phyloP scores from a whole-genome alignment of 164 flowering plant species.

The Brasenia schreberi region DNA sequence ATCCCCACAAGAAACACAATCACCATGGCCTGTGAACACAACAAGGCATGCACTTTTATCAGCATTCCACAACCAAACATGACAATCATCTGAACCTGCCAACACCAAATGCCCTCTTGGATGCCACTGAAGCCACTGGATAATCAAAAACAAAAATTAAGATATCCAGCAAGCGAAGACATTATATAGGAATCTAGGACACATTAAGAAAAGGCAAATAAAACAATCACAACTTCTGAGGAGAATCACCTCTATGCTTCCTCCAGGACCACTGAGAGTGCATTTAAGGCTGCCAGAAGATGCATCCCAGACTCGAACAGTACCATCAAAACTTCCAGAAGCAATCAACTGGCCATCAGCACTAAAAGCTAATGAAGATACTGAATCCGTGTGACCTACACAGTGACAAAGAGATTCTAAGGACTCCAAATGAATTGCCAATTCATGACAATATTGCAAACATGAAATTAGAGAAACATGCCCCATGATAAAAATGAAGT shows the following conservation, averaged over 20 bases:
- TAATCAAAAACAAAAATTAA: conserved; percentile 5
- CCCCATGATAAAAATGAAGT: too few relatives aligned
- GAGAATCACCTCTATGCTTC: conserved; percentile 64
- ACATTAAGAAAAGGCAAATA: too few relatives aligned
- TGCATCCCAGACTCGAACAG: conserved; percentile 61
- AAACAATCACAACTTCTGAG: not conserved
- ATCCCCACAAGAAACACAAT: conserved; percentile 80
- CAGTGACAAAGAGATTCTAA: not conserved
- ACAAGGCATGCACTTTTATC: conserved; percentile 47
- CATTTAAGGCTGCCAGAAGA: conserved; percentile 43
- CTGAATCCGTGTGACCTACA: conserved; percentile 75
- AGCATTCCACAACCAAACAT: conserved; percentile 95
- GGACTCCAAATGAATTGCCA: too few relatives aligned
- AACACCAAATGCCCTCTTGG: conserved; percentile 77
- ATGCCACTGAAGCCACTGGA: conserved; percentile 97
- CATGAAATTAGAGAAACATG: too few relatives aligned
- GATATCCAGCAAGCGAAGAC: too few relatives aligned
- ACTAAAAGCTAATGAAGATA: conserved; percentile 63
- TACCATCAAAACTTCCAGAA: conserved; percentile 79
- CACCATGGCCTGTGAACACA: conserved; percentile 65
- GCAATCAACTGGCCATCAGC: conserved; percentile 81
- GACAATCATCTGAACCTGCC: conserved; percentile 84
- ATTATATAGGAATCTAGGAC: not conserved
- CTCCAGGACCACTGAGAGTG: conserved; percentile 71
- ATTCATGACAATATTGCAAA: too few relatives aligned